These are phyloP conservation scores for Trichoderma erinaceum DNA, from an alignment of 495 filamentous ascomycete species.

Conservation along the genomic window DNA sequence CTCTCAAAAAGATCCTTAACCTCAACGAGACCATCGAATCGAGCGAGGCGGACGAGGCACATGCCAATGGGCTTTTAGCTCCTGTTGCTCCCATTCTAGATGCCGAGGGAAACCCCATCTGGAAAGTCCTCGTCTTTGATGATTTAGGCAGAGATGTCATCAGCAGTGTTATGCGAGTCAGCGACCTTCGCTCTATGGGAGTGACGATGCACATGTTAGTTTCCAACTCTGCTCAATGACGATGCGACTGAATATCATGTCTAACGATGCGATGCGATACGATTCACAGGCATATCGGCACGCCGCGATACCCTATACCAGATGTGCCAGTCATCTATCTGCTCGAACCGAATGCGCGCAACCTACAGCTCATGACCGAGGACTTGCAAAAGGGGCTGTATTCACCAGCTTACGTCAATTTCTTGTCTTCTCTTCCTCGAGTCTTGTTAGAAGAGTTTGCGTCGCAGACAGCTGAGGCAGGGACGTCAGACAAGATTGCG, in stretches of 20 bases:
- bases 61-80: constrained; percentile 59
- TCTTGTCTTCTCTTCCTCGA: constrained; percentile 87
- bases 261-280: neutral
- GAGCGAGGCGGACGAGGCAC: constrained; percentile 46
- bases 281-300: constrained; percentile 63
- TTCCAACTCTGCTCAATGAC: constrained; percentile 12
- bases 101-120: constrained; percentile 74
- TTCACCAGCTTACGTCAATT: constrained; percentile 93
- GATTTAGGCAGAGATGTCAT: constrained; percentile 65
- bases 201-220: constrained; percentile 92
- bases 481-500: constrained; percentile 78
- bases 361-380: constrained; percentile 74
- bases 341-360: constrained; percentile 76
- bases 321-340: constrained; percentile 96
- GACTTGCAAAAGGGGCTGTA: constrained; percentile 87
- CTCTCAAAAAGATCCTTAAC: constrained; percentile 93
- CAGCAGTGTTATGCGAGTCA: constrained; percentile 89
- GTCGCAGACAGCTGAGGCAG: constrained; percentile 72
- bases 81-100: constrained; percentile 76
- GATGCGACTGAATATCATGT: constrained; percentile 18
- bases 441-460: constrained; percentile 95
- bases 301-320: constrained; percentile 80
- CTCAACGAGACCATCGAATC: constrained; percentile 68
- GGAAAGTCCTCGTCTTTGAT: constrained; percentile 60
- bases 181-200: constrained; percentile 84